Evolutionary conservation across 2,329 filamentous ascomycete genomes (phyloP).

Genomic region (Pseudogymnoascus sp.): DNA sequence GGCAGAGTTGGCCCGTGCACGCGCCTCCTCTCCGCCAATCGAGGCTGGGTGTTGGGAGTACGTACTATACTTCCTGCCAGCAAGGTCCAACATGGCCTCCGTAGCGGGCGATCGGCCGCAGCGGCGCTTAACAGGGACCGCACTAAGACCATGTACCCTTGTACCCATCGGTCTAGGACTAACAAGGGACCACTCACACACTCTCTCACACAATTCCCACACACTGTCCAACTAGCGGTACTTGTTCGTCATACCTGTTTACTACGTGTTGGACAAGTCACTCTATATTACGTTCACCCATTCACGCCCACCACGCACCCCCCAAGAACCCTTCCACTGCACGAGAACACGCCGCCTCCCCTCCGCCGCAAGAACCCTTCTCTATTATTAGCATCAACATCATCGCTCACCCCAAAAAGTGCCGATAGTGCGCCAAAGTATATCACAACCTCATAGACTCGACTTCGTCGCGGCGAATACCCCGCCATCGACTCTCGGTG

Average conservation of each 20-base stretch:
- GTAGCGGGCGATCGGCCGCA: background rate
- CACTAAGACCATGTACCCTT: constrained; percentile 6
- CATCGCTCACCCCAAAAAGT: constrained; percentile 8
- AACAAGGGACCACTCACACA: constrained; percentile 2
- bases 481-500: constrained; percentile 2
- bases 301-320: background rate
- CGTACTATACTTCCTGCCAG: background rate
- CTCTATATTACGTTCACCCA: background rate
- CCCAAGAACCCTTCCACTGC: constrained; percentile 2
- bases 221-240: background rate
- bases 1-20: background rate
- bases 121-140: constrained; percentile 7
- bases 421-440: constrained; percentile 4
- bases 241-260: background rate
- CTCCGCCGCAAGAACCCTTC: constrained; percentile 10
- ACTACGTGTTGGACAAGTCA: background rate
- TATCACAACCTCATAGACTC: constrained; percentile 7
- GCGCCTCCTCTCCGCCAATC: background rate
- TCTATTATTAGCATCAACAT: constrained; percentile 13
- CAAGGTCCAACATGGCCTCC: background rate
- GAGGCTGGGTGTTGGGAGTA: background rate
- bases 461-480: constrained; percentile 5
- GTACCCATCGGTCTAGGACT: background rate
- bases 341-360: constrained; percentile 8
- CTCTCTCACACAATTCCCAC: background rate